These are phyloP conservation scores for Lipomyces japonicus DNA, from an alignment of 805 yeast species.

Conservation along the genomic window DNA sequence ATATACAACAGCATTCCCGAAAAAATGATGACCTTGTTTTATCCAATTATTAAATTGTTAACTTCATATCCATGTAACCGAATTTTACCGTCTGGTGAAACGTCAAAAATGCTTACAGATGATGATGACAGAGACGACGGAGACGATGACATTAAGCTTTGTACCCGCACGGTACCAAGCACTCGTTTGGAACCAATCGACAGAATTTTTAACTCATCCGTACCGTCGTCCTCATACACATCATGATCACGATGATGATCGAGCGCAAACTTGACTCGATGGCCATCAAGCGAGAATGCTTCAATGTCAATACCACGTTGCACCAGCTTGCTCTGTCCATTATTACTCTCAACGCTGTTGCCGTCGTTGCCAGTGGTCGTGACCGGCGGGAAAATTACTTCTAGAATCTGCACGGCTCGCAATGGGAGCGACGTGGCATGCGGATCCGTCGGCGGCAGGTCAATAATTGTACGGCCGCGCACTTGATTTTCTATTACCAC, in stretches of 20 bases:
- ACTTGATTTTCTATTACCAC: not conserved
- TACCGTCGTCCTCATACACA: conserved; percentile 3
- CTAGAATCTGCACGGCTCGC: conserved; percentile 9
- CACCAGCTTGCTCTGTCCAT: conserved; percentile 4
- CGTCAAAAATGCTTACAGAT: conserved; percentile 14
- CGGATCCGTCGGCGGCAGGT: conserved; percentile 25
- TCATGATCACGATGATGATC: conserved; percentile 1
- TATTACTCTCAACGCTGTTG: not conserved
- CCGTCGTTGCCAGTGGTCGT: not conserved
- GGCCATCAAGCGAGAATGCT: conserved; percentile 26
- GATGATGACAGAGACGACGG: no score
- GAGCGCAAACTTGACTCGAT: conserved; percentile 8
- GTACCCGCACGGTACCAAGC: conserved; percentile 18
- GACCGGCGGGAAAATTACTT: conserved; percentile 23
- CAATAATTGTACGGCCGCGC: conserved; percentile 16
- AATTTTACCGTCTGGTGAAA: conserved; percentile 19
- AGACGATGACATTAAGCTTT: conserved; percentile 19
- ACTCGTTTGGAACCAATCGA: conserved; percentile 21
- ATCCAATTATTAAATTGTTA: conserved; percentile 18
- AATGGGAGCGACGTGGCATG: conserved; percentile 20
- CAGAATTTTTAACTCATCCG: conserved; percentile 6
- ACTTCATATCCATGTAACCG: conserved; percentile 21
- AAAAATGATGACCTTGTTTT: no score
- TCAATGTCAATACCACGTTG: conserved; percentile 17
- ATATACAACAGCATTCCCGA: no score